Evolutionary conservation across 2,329 filamentous ascomycete species (phyloP).

Genomic region (Botrytis fabae): DNA sequence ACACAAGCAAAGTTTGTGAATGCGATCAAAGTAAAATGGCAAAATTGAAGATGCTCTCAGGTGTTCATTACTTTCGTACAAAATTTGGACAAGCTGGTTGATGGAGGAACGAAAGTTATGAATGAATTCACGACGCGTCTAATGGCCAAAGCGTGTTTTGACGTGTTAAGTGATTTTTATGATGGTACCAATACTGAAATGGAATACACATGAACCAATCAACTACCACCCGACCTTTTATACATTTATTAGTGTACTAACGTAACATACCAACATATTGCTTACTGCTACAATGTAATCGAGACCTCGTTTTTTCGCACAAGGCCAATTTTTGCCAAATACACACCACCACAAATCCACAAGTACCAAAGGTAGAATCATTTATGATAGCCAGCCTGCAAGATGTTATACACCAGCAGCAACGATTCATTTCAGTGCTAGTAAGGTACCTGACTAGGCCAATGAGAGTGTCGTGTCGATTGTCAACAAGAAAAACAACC

Average conservation of each 20-base stretch:
- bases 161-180: constrained; percentile 38
- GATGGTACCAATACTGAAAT: background rate
- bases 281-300: background rate
- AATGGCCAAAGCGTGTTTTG: constrained; percentile 26
- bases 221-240: background rate
- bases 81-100: constrained; percentile 15
- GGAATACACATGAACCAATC: background rate
- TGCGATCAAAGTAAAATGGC: constrained; percentile 9
- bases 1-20: background rate
- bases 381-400: constrained; percentile 1
- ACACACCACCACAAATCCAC: background rate
- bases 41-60: constrained; percentile 26
- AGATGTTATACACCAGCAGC: background rate
- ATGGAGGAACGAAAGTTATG: constrained; percentile 19
- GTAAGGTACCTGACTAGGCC: background rate
- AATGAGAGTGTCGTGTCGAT: background rate
- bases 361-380: background rate
- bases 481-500: background rate
- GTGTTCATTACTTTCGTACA: constrained; percentile 21
- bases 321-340: background rate
- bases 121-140: constrained; percentile 28
- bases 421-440: background rate
- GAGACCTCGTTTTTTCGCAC: background rate
- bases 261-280: background rate
- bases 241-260: too few species aligned